A percentile compares a stretch with the other conserved stretches of the same genome.
Conservation (phyloP, 306 rosid species). For the Coriaria nepalensis region DNA sequence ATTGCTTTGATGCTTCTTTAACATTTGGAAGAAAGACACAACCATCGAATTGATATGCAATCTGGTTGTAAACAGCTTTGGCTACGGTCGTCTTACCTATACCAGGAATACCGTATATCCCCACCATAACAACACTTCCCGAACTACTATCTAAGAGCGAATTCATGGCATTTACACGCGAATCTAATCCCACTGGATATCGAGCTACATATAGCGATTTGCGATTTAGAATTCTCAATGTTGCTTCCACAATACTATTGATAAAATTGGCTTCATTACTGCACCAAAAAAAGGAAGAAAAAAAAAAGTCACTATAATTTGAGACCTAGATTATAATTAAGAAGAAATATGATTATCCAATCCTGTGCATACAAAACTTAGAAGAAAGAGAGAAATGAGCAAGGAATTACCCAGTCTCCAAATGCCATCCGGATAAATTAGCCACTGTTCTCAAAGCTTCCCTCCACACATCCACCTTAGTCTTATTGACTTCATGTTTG, state of each 20-base stretch:
- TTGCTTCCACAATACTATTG: neutral
- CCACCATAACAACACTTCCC: conserved; percentile 13
- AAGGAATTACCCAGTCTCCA: conserved; percentile 2
- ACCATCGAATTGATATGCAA: too few species aligned
- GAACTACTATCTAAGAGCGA: conserved; percentile 1
- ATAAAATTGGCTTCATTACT: conserved; percentile 2
- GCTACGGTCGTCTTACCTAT: too few species aligned
- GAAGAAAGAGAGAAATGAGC: neutral
- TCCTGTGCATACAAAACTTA: too few species aligned
- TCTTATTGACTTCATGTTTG: neutral
- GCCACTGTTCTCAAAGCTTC: conserved; percentile 10
- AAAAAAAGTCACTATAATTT: too few species aligned
- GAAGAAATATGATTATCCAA: too few species aligned
- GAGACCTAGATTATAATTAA: too few species aligned
- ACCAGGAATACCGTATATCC: too few species aligned
- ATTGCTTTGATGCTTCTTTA: too few species aligned
- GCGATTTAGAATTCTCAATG: neutral
- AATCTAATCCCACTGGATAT: conserved; percentile 15
- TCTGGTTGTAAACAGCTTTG: too few species aligned
- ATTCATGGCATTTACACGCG: neutral
- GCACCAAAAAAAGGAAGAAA: neutral
- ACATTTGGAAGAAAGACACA: too few species aligned
- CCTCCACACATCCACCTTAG: conserved; percentile 16
- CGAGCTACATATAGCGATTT: neutral
- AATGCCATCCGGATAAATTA: conserved; percentile 10